These are phyloP conservation scores for Eucalyptus erythrocorys DNA, from an alignment of 345 rosid species.

Conservation along the genomic window DNA sequence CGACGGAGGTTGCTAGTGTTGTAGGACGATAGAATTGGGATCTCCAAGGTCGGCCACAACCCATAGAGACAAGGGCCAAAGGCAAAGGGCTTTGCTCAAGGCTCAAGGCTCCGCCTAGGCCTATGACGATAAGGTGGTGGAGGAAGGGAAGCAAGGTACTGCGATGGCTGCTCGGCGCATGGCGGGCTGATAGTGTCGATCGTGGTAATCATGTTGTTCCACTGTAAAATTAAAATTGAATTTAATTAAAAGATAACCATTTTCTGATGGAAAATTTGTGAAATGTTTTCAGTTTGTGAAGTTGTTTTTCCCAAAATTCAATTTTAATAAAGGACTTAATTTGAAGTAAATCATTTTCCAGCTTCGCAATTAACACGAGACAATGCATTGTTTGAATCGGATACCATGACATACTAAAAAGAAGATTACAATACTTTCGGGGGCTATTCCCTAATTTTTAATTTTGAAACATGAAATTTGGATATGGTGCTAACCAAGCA, in stretches of 20 bases:
- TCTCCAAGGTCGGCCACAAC: background rate
- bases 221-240: background rate
- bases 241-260: background rate
- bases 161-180: background rate
- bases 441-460: background rate
- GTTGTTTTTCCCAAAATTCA: background rate
- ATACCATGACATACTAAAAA: background rate
- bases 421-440: background rate
- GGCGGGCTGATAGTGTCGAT: rapidly evolving
- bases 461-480: background rate
- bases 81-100: background rate
- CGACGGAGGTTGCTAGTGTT: background rate
- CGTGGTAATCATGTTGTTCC: background rate
- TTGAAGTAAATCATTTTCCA: background rate
- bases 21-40: background rate
- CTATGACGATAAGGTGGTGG: background rate
- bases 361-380: background rate
- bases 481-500: background rate
- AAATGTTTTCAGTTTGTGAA: background rate
- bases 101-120: background rate
- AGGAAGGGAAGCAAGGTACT: background rate
- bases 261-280: background rate
- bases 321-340: background rate
- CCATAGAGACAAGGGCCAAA: background rate
- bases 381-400: background rate